Evolutionary conservation across 805 yeast genomes (phyloP).

Genomic region (Yamadazyma paraphyllophila): DNA sequence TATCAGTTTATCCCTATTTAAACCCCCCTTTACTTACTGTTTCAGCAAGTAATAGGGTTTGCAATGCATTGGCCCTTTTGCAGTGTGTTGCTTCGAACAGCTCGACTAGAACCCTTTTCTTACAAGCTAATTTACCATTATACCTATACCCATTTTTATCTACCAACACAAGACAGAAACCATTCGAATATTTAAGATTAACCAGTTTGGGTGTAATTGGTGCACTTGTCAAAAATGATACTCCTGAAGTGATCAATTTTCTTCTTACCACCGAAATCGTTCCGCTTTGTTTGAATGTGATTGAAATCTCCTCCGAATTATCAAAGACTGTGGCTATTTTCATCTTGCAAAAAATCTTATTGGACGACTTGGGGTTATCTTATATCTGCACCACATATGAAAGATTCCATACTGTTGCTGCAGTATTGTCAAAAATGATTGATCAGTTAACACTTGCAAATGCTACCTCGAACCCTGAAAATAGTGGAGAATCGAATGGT

Average conservation of each 20-base stretch:
- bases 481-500: neutral
- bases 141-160: slow-evolving; percentile 91
- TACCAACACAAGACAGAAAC: slow-evolving; percentile 85
- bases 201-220: slow-evolving; percentile 97
- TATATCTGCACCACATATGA: slow-evolving; percentile 95
- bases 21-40: slow-evolving; percentile 85
- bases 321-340: slow-evolving; percentile 96
- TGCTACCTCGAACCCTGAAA: neutral
- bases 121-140: slow-evolving; percentile 88
- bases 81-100: slow-evolving; percentile 97
- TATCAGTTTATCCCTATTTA: slow-evolving; percentile 83
- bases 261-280: slow-evolving; percentile 93
- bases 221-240: slow-evolving; percentile 92
- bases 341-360: slow-evolving; percentile 86
- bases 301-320: slow-evolving; percentile 92
- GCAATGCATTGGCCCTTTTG: slow-evolving; percentile 89
- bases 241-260: slow-evolving; percentile 91
- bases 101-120: slow-evolving; percentile 80
- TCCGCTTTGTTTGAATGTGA: slow-evolving; percentile 88
- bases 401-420: slow-evolving; percentile 89
- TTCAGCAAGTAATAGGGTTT: slow-evolving; percentile 86
- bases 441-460: slow-evolving; percentile 55
- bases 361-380: slow-evolving; percentile 87
- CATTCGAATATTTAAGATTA: slow-evolving; percentile 89
- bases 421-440: slow-evolving; percentile 84